Evolutionary conservation across 306 rosid genomes (phyloP), one percentile per base, ranked within the genome.

Genomic region (Cicer cuneatum): DNA sequence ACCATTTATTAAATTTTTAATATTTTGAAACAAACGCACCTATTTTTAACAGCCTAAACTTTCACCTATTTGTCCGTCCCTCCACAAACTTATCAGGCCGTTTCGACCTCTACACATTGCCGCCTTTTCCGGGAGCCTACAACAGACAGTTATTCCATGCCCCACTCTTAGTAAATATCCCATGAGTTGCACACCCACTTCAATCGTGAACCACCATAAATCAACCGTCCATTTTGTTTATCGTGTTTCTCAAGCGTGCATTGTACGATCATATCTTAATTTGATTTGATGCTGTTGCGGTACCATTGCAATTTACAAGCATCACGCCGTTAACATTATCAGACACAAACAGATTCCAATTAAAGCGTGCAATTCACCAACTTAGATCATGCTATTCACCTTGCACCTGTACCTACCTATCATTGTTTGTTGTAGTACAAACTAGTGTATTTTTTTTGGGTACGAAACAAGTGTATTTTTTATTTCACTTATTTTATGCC

Each of bases 81-180:
- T 29, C 18, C 65, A 58, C 18, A 42, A 60, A 60, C 66, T 60
- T 7, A 35, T 10, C 3, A 13, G 61, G 37, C 66, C 19, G 12
- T 60, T 60, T 29, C 43, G 2, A 29, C 41, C 18, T 59, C 33
- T 7, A 2, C 65, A 12, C 43, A 0, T n/a, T 59, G 43, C 66
- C 66, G 46, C 18, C 19, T 60, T 60, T 60, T 60, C 46, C 18
- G 66, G 19, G 38, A 3, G 43, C 46, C 45, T 60, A 60, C 66
- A 8, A 13, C 46, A 37, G 45, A 61, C 66, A 59, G 10, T 61
- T 61, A 61, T 38, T 35, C 45, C 43, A 59, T 13, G 19, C 13
- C 3, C 42, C 42, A 7, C 21, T 33, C 7, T 33, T 7, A 35
- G 35, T 39, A 33, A 35, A 12, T 59, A 59, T 59, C 43, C 2